Conservation (phyloP, 768 basidiomycete genomes). For the Lyophyllum decastes region DNA sequence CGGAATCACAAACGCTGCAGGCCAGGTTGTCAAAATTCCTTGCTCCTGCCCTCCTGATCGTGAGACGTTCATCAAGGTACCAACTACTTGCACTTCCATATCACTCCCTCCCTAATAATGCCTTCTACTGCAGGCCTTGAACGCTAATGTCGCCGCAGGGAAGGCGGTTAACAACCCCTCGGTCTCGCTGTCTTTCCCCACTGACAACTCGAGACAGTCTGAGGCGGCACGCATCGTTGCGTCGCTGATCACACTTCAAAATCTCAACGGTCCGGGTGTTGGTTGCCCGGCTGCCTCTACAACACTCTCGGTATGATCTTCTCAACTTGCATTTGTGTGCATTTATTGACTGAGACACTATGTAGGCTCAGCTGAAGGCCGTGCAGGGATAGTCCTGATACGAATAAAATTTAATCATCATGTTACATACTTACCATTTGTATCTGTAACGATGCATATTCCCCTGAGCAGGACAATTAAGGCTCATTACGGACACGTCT, state of each 20-base stretch:
- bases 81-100: not conserved
- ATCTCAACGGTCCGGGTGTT: conserved; percentile 64
- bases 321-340: not conserved
- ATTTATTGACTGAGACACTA: conserved; percentile 1
- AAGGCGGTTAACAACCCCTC: conserved; percentile 62
- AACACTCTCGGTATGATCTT: conserved; percentile 18
- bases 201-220: conserved; percentile 53
- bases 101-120: not conserved
- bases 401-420: not conserved
- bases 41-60: conserved; percentile 67
- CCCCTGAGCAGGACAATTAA: too few species aligned
- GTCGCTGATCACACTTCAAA: conserved; percentile 67
- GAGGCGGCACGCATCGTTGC: conserved; percentile 61
- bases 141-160: conserved; percentile 60
- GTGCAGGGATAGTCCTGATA: conserved; percentile 18
- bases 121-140: conserved; percentile 36
- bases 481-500: too few species aligned
- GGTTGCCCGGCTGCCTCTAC: conserved; percentile 58
- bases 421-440: not conserved
- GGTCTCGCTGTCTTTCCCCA: conserved; percentile 62
- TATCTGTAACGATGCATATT: too few species aligned
- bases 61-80: conserved; percentile 50
- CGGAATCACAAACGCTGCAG: conserved; percentile 53
- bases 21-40: conserved; percentile 61
- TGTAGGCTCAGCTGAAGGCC: conserved; percentile 28